Evolutionary conservation across 2,329 filamentous ascomycete genomes (phyloP), one percentile per base, ranked within the genome.

Genomic region (Capronia americana): DNA sequence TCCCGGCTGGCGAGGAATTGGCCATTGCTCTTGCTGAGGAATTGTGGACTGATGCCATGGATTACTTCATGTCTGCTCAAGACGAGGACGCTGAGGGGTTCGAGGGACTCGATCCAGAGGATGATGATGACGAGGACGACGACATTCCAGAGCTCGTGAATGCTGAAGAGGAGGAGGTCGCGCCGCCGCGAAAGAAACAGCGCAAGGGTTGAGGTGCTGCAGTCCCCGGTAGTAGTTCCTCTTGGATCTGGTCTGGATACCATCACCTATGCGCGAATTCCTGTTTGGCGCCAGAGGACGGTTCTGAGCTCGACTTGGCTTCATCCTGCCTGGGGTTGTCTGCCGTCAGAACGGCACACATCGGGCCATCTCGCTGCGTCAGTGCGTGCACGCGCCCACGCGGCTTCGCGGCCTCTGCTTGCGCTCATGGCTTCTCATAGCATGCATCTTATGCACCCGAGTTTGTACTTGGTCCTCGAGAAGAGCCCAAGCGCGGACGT

Each of bases 1-100:
- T 95, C 83, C 90, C 91, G n/a, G 88, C 88, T 51, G 94, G 92
- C 24, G 92, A 96, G 72, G 90, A 93, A 68, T 79, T 98, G 56
- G 93, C 93, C 46, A 85, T 92, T 69, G 85, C 88, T 67, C 84
- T 98, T 72, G 88, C 90, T 8, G 93, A 98, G 76, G 94, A 98
- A 73, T 82, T 98, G 24, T 73, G 70, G 70, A 32, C 67, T 14
- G 65, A 73, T 44, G 70, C 67, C 53, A 69, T 73, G 65, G 71
- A 73, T 41, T 70, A 67, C 57, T 73, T 67, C 67, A 69, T 68
- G 63, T 58, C 59, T 54, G 64, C 67, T 58, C 62, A 65, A 20
- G 66, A 69, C 51, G 64, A 69, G 12, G 64, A 67, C 59, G 85
- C 86, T 58, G 85, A 86, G 11, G 75, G 88, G 81, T 71, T 77